Evolutionary conservation across 768 basidiomycete genomes (phyloP).

Genomic region (Mycena galopus): DNA sequence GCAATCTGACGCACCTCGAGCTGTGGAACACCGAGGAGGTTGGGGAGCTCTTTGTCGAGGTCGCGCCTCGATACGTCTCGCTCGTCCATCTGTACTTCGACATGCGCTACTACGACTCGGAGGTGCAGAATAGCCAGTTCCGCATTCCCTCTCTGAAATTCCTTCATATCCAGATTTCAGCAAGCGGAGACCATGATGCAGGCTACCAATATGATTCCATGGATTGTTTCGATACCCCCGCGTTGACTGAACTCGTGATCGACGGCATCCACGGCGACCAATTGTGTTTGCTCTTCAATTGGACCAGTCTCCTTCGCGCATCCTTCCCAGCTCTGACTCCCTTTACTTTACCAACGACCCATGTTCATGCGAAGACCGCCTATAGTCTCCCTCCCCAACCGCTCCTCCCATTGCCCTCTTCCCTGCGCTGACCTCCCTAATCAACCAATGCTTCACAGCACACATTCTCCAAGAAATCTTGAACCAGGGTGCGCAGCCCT

Average conservation of each 20-base stretch:
- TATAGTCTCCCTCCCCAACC: neutral
- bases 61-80: neutral
- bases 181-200: neutral
- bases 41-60: neutral
- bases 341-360: neutral
- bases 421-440: slow-evolving; percentile 9
- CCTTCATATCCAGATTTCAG: neutral
- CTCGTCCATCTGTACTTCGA: slow-evolving; percentile 7
- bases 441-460: slow-evolving; percentile 12
- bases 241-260: neutral
- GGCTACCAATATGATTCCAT: too few species aligned
- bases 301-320: neutral
- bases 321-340: slow-evolving; percentile 5
- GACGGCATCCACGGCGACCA: slow-evolving; percentile 1
- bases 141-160: neutral
- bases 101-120: neutral
- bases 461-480: neutral
- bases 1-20: neutral
- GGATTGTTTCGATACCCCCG: neutral
- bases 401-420: neutral
- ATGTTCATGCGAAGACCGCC: neutral
- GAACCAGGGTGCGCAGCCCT: neutral
- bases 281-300: neutral
- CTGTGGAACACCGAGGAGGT: too few species aligned
- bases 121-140: neutral